Evolutionary conservation across 345 rosid species (phyloP).

Genomic region (Mercurialis annua): DNA sequence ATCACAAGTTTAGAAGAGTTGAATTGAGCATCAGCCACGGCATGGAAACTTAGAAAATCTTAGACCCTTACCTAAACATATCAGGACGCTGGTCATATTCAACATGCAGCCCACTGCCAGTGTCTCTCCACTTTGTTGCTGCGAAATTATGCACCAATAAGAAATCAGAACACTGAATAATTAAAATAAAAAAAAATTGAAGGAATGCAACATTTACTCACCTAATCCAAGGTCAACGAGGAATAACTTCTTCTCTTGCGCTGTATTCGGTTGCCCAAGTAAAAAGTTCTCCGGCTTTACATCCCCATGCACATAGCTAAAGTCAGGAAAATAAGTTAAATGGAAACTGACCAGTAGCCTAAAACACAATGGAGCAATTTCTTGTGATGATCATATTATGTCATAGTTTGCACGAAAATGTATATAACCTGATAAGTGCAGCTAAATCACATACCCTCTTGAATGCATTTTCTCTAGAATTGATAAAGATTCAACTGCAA

Average conservation of each 20-base stretch:
- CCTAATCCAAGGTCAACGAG: slow-evolving; percentile 36
- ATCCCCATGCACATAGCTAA: slow-evolving; percentile 38
- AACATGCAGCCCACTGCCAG: slow-evolving; percentile 28
- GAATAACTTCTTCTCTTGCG: slow-evolving; percentile 34
- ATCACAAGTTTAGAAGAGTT: background rate
- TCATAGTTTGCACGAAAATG: too few species aligned
- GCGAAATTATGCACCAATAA: slow-evolving; percentile 16
- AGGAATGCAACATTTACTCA: slow-evolving; percentile 18
- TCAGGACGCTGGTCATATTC: slow-evolving; percentile 37
- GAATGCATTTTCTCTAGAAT: slow-evolving; percentile 37
- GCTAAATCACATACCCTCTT: slow-evolving; percentile 23
- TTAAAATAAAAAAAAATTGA: background rate
- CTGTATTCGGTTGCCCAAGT: slow-evolving; percentile 31
- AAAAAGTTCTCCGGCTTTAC: slow-evolving; percentile 39
- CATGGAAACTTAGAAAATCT: background rate
- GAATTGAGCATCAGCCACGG: background rate
- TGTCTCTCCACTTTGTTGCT: slow-evolving; percentile 37
- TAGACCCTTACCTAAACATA: slow-evolving; percentile 29
- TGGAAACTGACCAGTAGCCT: background rate
- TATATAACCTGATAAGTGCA: background rate
- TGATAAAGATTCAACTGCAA: slow-evolving; percentile 35
- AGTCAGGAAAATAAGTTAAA: background rate
- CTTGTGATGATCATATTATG: too few species aligned
- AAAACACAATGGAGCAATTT: background rate
- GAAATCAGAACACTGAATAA: slow-evolving; percentile 18